Percentiles rank a stretch among this genome's conserved stretches.
Evolutionary conservation across 768 basidiomycete genomes (phyloP).

Genomic region (Crucibulum laeve): DNA sequence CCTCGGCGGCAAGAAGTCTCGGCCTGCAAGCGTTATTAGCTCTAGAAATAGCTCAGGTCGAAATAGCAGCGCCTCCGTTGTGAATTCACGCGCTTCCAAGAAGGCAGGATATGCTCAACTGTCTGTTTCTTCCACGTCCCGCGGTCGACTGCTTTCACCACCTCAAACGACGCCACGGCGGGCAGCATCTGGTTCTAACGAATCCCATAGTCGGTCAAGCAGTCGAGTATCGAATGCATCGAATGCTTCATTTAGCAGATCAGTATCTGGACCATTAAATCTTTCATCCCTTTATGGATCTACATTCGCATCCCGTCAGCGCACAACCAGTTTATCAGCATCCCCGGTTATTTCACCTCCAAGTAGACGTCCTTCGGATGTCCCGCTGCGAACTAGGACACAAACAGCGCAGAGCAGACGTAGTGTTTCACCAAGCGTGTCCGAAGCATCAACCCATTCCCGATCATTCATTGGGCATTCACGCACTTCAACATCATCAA

Average conservation of each 20-base stretch:
- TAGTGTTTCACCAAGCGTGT: constrained; percentile 56
- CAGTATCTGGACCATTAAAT: constrained; percentile 63
- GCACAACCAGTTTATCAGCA: constrained; percentile 61
- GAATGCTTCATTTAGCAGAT: constrained; percentile 48
- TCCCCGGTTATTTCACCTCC: constrained; percentile 29
- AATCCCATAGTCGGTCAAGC: constrained; percentile 42
- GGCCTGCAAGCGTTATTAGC: constrained; percentile 62
- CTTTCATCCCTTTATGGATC: constrained; percentile 46
- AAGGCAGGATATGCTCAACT: constrained; percentile 25
- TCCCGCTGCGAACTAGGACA: constrained; percentile 36
- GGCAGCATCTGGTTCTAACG: constrained; percentile 42
- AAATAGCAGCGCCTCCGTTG: constrained; percentile 47
- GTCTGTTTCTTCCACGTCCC: constrained; percentile 29
- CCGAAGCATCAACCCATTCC: constrained; percentile 51
- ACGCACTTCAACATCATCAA: constrained; percentile 39
- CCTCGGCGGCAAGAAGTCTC: constrained; percentile 54
- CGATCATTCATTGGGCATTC: constrained; percentile 37
- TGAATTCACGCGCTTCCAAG: constrained; percentile 13
- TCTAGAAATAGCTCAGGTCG: constrained; percentile 56
- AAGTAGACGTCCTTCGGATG: constrained; percentile 21
- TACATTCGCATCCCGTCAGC: constrained; percentile 82
- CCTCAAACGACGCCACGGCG: constrained; percentile 42
- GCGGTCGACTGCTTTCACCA: constrained; percentile 44
- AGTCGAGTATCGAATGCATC: constrained; percentile 58
- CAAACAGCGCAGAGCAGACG: constrained; percentile 32